A percentile compares a stretch with the other conserved stretches of the same genome.
Conservation (phyloP, 2,329 filamentous ascomycete genomes). For the Sclerotinia borealis region DNA sequence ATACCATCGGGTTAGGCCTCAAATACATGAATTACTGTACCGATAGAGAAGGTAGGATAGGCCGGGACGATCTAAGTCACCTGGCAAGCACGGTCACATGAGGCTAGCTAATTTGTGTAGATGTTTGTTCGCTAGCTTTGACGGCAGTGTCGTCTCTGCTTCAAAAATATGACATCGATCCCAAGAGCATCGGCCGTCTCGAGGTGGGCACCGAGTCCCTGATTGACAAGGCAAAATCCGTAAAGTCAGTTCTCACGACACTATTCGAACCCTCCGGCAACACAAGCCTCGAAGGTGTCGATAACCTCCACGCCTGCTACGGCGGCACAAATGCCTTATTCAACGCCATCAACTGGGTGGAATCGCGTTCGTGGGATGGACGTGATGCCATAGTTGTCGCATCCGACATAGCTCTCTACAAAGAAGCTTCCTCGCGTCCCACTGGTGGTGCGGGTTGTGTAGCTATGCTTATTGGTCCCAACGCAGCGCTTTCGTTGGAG, state of each 20-base stretch:
- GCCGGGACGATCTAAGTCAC: slow-evolving; percentile 22
- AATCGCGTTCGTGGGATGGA: neutral
- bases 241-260: slow-evolving; percentile 84
- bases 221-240: slow-evolving; percentile 84
- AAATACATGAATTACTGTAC: slow-evolving; percentile 91
- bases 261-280: slow-evolving; percentile 64
- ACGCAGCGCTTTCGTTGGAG: neutral
- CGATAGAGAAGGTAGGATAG: slow-evolving; percentile 66
- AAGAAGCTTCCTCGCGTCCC: neutral
- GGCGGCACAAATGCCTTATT: slow-evolving; percentile 79
- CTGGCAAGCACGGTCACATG: neutral
- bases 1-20: slow-evolving; percentile 85
- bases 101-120: slow-evolving; percentile 39
- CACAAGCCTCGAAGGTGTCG: slow-evolving; percentile 76
- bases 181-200: slow-evolving; percentile 69
- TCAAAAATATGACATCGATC: slow-evolving; percentile 76
- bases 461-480: slow-evolving; percentile 5
- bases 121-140: slow-evolving; percentile 81
- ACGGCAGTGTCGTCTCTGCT: slow-evolving; percentile 73
- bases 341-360: slow-evolving; percentile 75
- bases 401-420: slow-evolving; percentile 1
- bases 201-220: slow-evolving; percentile 83
- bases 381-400: slow-evolving; percentile 1
- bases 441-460: slow-evolving; percentile 1
- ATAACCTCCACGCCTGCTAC: slow-evolving; percentile 81